A percentile compares a stretch with the other conserved stretches of the same genome.
Evolutionary conservation across 202 grass and related monocot genomes (phyloP).

Genomic region (Musa balbisiana): DNA sequence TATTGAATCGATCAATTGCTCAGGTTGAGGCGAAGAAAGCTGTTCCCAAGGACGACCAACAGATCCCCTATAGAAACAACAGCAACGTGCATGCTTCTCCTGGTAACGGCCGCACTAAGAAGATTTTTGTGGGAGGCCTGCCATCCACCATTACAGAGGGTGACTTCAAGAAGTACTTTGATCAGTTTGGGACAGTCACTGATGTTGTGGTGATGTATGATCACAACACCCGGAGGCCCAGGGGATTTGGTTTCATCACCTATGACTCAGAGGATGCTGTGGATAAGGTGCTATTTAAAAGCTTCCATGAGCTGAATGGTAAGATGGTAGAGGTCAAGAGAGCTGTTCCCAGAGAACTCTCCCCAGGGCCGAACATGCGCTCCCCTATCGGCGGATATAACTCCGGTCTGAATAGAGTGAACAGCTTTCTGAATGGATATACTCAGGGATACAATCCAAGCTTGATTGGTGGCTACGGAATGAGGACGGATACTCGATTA

Average conservation of each 20-base stretch:
- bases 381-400: background rate
- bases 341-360: conserved; percentile 11
- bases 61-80: background rate
- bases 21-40: conserved; percentile 14
- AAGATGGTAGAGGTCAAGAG: conserved; percentile 7
- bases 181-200: conserved; percentile 3
- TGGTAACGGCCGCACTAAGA: background rate
- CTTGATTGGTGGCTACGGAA: conserved; percentile 1
- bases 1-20: background rate
- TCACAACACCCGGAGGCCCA: conserved; percentile 7
- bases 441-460: background rate
- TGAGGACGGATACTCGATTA: background rate
- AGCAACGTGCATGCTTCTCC: background rate
- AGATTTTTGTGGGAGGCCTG: conserved; percentile 10
- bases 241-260: conserved; percentile 11
- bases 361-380: conserved; percentile 1
- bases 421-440: conserved; percentile 2
- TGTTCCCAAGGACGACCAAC: background rate
- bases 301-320: conserved; percentile 1
- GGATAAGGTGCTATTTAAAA: conserved; percentile 7
- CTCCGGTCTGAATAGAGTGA: conserved; percentile 1
- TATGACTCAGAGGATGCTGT: conserved; percentile 2
- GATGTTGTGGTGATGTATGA: conserved; percentile 15
- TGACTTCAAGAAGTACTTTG: conserved; percentile 13
- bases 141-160: background rate